phyloP scores from a whole-genome alignment of 1,284 basidiomycete genomes.

The Volvariella volvacea region DNA sequence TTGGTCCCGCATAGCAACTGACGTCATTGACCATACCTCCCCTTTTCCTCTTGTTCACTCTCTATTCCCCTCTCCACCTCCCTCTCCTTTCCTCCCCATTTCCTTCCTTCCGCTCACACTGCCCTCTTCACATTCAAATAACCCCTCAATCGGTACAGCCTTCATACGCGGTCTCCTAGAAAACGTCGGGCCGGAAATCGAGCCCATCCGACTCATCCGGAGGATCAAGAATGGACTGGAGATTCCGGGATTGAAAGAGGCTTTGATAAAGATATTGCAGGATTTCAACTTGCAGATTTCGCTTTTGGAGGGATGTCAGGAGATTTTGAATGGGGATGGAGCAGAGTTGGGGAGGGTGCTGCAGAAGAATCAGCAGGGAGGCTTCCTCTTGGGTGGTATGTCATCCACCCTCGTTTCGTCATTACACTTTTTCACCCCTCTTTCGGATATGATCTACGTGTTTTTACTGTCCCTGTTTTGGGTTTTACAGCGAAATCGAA shows the following conservation, averaged over 20 bases:
- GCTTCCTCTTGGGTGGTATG: conserved; percentile 48
- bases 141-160: conserved; percentile 33
- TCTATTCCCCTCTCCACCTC: neutral
- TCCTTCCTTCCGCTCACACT: neutral
- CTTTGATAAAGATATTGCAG: conserved; percentile 93
- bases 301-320: conserved; percentile 84
- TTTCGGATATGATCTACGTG: neutral
- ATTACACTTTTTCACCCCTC: neutral
- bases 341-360: conserved; percentile 64
- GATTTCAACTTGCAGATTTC: conserved; percentile 92
- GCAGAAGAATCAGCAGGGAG: conserved; percentile 70
- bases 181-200: conserved; percentile 94
- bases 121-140: neutral
- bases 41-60: neutral
- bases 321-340: conserved; percentile 80
- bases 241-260: conserved; percentile 91
- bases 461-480: neutral
- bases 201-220: conserved; percentile 90
- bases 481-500: conserved; percentile 47
- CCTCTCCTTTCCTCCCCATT: neutral
- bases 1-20: neutral
- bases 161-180: conserved; percentile 95
- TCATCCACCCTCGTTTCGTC: neutral
- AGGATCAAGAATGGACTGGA: conserved; percentile 94
- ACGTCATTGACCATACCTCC: neutral